These are phyloP conservation scores for Dothideomycetes sp. DNA, from an alignment of 2,329 filamentous ascomycete genomes.

Conservation along the genomic window DNA sequence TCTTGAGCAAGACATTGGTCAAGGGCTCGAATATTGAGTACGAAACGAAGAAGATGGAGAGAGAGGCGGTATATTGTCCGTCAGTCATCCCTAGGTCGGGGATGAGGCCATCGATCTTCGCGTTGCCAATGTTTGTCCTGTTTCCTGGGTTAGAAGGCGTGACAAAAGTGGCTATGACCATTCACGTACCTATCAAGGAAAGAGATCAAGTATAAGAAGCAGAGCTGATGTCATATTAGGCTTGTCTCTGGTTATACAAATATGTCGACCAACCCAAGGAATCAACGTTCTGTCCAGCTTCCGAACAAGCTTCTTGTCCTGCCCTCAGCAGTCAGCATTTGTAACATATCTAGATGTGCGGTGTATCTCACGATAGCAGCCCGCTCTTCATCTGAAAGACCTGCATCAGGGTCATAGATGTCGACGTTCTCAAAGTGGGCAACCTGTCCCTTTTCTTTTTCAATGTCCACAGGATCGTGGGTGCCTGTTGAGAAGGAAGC, in stretches of 20 bases:
- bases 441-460: conserved; percentile 1
- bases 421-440: conserved; percentile 3
- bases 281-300: conserved; percentile 52
- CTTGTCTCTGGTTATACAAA: background rate
- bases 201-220: conserved; percentile 61
- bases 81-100: conserved; percentile 52
- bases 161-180: too few species aligned
- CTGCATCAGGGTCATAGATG: conserved; percentile 47
- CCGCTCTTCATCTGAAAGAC: conserved; percentile 52
- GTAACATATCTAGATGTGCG: conserved; percentile 4
- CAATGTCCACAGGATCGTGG: background rate
- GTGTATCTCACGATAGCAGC: conserved; percentile 43
- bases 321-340: too few species aligned
- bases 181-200: too few species aligned
- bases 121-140: conserved; percentile 69
- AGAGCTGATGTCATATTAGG: conserved; percentile 40
- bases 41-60: background rate
- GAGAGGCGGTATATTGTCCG: conserved; percentile 46
- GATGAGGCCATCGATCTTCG: conserved; percentile 46
- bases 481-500: background rate
- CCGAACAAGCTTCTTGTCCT: conserved; percentile 53
- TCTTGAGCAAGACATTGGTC: conserved; percentile 73
- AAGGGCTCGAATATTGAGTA: conserved; percentile 31
- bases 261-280: conserved; percentile 38
- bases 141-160: too few species aligned